Base-by-base conservation (phyloP, 129 eudicot genomes). In the Centrapalus pauciflorus region DNA sequence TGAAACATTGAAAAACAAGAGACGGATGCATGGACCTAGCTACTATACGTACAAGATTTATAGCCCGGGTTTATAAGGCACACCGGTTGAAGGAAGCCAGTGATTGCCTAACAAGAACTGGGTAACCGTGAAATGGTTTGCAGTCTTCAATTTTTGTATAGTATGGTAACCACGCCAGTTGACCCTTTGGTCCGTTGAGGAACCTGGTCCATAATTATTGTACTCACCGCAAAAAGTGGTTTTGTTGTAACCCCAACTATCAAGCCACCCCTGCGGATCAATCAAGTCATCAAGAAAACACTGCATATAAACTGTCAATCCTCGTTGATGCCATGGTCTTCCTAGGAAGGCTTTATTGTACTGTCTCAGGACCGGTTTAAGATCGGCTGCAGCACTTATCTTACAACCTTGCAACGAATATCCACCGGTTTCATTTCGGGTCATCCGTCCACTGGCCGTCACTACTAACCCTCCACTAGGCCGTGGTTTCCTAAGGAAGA, bases 61-160 rank as follows among this genome's bases (percentile, higher is more conserved):
- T 21, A 76, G 54, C 11, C 71, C 61, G 0, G 76, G 41, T 38
- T 13, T 55, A 52, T 48, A 82, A n/a, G 86, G 83, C 55, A 82
- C 83, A 0, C 83, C 80, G 8, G 69, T 77, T 34, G 24, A 13
- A 12, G 82, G 86, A 67, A 81, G 77, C 82, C 86, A 81, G 4
- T 43, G n/a, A 55, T 50, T 30, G 7, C 86, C 86, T 45, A 20
- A 59, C 0, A 73, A 67, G 48, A 81, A 37, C 45, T 55, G 23
- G 12, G 27, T 57, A 48, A 81, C 76, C 14, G 76, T 59, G 58
- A 67, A 77, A 10, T 13, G 6, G 16, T 29, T 4, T 1, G 82
- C 86, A 3, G 33, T 61, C 38, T 61, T 56, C 13, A 0, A 43
- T 34, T 72, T 66, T n/a, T 49, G 67, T 29, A 77, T 67, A 24